Evolutionary conservation across 2,329 filamentous ascomycete genomes (phyloP), one percentile per base, ranked within the genome.

Genomic region (Penicillium sp.): DNA sequence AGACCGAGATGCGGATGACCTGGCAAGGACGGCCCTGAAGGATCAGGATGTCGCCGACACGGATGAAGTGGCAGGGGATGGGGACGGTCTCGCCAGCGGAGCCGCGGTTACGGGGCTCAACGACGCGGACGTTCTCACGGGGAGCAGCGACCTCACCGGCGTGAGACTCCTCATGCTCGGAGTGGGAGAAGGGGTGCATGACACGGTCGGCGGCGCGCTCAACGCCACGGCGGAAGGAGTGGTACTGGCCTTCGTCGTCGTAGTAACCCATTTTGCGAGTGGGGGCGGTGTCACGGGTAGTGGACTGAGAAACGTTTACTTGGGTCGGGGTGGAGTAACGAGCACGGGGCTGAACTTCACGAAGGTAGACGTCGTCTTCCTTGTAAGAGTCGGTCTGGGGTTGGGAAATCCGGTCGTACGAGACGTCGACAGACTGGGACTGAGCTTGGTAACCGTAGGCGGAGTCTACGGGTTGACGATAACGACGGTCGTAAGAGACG

Each of bases 1-100:
- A 97, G 80, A 92, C 96, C 68, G 92, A 96, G 88, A 99, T 97
- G 78, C 93, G 93, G 84, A 99, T 99, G 79, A 99, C 93, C 87
- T 99, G 94, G 90, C 92, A 97, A 73, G 94, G 92, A 71, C 94
- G 93, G 78, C 93, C 93, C 86, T 99, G 94, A 68, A 99, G 91
- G 83, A 97, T 95, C 81, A 99, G 81, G 81, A 99, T 90, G 81
- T 99, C 94, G 79, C 94, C 94, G 72, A 97, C 90, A 82, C 94
- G 94, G 82, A 99, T 93, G 85, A 97, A 95, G 87, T 99, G 91
- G 89, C 92, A 96, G 66, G 95, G 94, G 79, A 99, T 97, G 76
- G 92, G 93, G 78, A 97, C 92, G 70, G 91, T 96, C 84, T 94
- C 92, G 75, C 88, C 83, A 67, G 76, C 45, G 72, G 77, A 33